Percentiles rank a stretch among this genome's conserved stretches.
These are phyloP conservation scores for Thraustotheca clavata DNA, from an alignment of 352 stramenopile species.

Conservation along the genomic window DNA sequence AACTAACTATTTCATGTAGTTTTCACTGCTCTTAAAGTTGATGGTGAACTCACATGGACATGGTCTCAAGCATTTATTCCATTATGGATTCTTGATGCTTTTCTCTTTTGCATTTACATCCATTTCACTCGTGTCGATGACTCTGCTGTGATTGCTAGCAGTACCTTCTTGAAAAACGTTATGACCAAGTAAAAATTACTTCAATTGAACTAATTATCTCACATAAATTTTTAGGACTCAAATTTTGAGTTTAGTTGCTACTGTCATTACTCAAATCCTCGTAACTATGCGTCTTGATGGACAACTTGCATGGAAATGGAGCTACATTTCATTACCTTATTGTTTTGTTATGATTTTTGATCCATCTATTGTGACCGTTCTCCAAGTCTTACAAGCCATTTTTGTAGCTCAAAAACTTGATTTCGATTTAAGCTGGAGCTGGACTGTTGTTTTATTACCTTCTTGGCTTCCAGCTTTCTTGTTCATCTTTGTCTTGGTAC, in stretches of 20 bases:
- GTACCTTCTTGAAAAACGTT: background rate
- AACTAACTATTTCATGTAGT: slow-evolving; percentile 15
- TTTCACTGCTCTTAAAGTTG: slow-evolving; percentile 8
- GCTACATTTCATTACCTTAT: slow-evolving; percentile 2
- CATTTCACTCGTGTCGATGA: background rate
- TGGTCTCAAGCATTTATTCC: slow-evolving; percentile 3
- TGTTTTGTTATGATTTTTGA: slow-evolving; percentile 1
- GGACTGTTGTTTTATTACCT: slow-evolving; percentile 5
- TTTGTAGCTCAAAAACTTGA: slow-evolving; percentile 15
- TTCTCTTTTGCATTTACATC: slow-evolving; percentile 13
- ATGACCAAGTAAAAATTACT: no score
- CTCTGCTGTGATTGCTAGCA: background rate
- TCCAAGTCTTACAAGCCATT: slow-evolving; percentile 9
- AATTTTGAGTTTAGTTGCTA: background rate
- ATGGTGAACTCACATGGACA: slow-evolving; percentile 2
- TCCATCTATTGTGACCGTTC: background rate
- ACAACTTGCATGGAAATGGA: background rate
- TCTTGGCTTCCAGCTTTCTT: slow-evolving; percentile 1
- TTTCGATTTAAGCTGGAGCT: background rate
- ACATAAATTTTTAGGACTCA: background rate
- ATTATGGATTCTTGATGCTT: slow-evolving; percentile 10
- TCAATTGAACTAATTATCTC: no score
- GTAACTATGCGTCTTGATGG: slow-evolving; percentile 10
- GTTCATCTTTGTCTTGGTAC: slow-evolving; percentile 1
- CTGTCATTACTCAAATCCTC: slow-evolving; percentile 3